Conservation (phyloP, 2,329 filamentous ascomycete genomes). For the Colletotrichum australisinense region DNA sequence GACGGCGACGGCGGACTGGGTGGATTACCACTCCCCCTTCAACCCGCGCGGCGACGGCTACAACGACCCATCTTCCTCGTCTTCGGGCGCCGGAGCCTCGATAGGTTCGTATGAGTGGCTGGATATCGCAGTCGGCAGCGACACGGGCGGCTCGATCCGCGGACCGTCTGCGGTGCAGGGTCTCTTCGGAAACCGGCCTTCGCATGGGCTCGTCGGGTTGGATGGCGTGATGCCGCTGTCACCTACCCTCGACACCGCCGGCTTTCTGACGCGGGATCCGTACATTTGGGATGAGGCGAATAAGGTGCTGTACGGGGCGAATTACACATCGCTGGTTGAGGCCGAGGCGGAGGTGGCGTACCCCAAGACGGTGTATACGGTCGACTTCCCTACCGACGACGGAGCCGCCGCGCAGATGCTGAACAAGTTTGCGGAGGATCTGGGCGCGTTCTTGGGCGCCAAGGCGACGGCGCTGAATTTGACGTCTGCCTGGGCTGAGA, state of each 20-base stretch:
- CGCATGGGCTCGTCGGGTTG: constrained; percentile 51
- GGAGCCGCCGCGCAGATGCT: constrained; percentile 38
- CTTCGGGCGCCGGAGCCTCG: constrained; percentile 46
- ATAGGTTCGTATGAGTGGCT: constrained; percentile 57
- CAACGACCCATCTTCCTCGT: constrained; percentile 55
- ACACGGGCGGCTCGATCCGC: constrained; percentile 60
- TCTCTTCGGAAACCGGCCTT: constrained; percentile 57
- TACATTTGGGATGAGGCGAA: constrained; percentile 47
- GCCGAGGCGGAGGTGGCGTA: background rate
- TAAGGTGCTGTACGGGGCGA: constrained; percentile 45
- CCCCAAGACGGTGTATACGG: constrained; percentile 43
- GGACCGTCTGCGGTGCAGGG: constrained; percentile 56
- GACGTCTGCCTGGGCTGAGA: constrained; percentile 40
- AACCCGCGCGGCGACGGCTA: constrained; percentile 61
- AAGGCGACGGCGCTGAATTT: constrained; percentile 38
- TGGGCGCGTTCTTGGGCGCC: constrained; percentile 43
- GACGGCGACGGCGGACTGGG: constrained; percentile 58
- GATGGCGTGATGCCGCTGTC: constrained; percentile 56
- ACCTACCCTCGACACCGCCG: constrained; percentile 55
- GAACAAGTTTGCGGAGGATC: constrained; percentile 41
- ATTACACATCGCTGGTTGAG: constrained; percentile 44
- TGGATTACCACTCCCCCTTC: constrained; percentile 52
- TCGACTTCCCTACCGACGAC: constrained; percentile 41
- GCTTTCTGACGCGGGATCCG: constrained; percentile 53
- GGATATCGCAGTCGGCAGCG: constrained; percentile 55